Evolutionary conservation across 129 eudicot genomes (phyloP), one percentile per base, ranked within the genome.

Genomic region (Lactuca saligna): DNA sequence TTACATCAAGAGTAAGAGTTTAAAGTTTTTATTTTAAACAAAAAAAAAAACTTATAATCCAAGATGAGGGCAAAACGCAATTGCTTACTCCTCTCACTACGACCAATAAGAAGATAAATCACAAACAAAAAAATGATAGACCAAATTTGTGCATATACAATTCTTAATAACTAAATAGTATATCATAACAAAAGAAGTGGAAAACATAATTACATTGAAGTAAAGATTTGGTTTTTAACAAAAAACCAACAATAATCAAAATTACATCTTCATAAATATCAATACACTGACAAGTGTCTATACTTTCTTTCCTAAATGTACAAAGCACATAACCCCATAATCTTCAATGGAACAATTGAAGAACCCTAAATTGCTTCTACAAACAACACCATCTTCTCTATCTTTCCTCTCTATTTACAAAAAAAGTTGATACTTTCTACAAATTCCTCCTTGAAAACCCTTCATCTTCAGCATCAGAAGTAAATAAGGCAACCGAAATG

Each of bases 401-500:
- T 12, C 51, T 12, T 46, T 46, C 51, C n/a, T 46, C 51, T 46
- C 4, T 46, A 46, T 46, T 11, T 46, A 76, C 59, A 32, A 54
- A 68, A 68, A 61, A 31, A 44, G 51, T 46, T 0, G 51, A 46
- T 51, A 32, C 4, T 3, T 44, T 56, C 33, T 65, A 72, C 54
- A 86, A 74, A 2, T 65, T 76, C 17, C 77, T 82, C 70, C 77
- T 69, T 1, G 82, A 74, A 85, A 76, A 73, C 46, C 9, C 33
- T 17, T 42, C 82, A 42, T 81, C 78, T 17, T 61, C 79, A 57
- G 63, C 82, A 16, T 59, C 16, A 4, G 86, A 74, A 72, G 87
- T 76, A 83, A 90, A 90, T 58, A 90, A 79, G 15, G 91, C 84
- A 35, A 90, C 91, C 6, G 97, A 76, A 59, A 90, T 72, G 20